Evolutionary conservation across 208 protist species (phyloP), one percentile per base, ranked within the genome.

Genomic region (Plasmodiophora brassicae): DNA sequence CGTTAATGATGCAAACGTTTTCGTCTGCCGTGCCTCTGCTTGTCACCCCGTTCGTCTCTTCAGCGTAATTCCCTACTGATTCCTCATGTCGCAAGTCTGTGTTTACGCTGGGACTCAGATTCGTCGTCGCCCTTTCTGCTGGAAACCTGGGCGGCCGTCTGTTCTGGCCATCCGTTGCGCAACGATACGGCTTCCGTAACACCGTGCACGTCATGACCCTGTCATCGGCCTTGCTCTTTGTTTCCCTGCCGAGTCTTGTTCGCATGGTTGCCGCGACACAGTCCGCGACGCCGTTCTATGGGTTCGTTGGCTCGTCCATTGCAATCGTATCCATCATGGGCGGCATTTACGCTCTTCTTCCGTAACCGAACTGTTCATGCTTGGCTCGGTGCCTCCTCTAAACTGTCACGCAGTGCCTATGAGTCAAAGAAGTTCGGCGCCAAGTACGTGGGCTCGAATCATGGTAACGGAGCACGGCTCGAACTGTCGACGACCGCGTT

Each of bases 321-420:
- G 65, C 65, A 5, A 78, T 78, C n/a, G 65, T 78, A 14, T 78
- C 65, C 32, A 78, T 78, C 41, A 78, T 78, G 65, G 65, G 65
- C 32, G 65, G 65, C 32, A 78, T 78, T n/a, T 78, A 78, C n/a
- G 65, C 65, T 32, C 65, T 78, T 5, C 5, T 78, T 5, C 65
- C 65, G n/a, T n/a, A n/a, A n/a, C n/a, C n/a, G n/a, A n/a, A n/a
- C n/a, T n/a, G n/a, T n/a, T n/a, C n/a, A n/a, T n/a, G 10, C 57
- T 87, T 32, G 85, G 46, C 5, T 5, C n/a, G 85, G 85, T 1
- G 1, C 45, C 1, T 87, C 46, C 85, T 83, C 85, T 45, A 45
- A 60, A 14, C 85, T 78, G n/a, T n/a, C n/a, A n/a, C n/a, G n/a
- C n/a, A n/a, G n/a, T 89, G 87, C 87, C 1, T 89, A 89, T 28